Evolutionary conservation across 78 protist species (phyloP).

Genomic region (Andalucia godoyi): DNA sequence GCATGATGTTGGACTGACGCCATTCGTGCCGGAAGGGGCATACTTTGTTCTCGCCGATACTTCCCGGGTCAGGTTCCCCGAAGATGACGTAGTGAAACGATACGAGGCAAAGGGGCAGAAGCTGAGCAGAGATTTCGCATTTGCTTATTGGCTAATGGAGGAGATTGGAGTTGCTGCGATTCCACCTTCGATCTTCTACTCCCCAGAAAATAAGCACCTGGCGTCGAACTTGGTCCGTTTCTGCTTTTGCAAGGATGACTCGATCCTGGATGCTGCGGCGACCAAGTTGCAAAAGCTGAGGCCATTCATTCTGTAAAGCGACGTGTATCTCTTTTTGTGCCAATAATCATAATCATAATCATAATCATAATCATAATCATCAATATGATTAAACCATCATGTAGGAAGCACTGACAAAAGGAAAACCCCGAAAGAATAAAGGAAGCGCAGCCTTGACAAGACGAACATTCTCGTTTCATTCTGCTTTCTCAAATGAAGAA

Average conservation of each 20-base stretch:
- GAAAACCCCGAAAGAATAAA: too few relatives aligned
- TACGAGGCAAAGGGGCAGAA: too few relatives aligned
- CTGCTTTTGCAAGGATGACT: constrained; percentile 18
- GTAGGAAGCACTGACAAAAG: too few relatives aligned
- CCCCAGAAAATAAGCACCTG: constrained; percentile 9
- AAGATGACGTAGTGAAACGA: neutral
- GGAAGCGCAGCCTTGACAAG: too few relatives aligned
- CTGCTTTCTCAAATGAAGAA: too few relatives aligned
- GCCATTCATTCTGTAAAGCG: too few relatives aligned
- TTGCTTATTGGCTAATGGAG: constrained; percentile 56
- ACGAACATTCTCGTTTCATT: too few relatives aligned
- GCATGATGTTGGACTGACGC: constrained; percentile 16
- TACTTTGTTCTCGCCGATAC: constrained; percentile 35
- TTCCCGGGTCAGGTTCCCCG: neutral
- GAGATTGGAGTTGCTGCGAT: constrained; percentile 59
- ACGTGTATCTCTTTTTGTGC: too few relatives aligned
- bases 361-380: too few relatives aligned
- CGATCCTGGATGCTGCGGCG: neutral
- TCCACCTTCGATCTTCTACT: constrained; percentile 62
- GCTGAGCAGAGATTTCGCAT: constrained; percentile 17
- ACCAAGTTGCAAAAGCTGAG: neutral
- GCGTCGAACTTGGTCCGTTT: constrained; percentile 8
- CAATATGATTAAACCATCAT: too few relatives aligned
- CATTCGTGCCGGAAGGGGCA: constrained; percentile 45
- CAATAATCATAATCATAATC: too few relatives aligned